Evolutionary conservation across 352 stramenopile genomes (phyloP).

Genomic region (Porosira glacialis): DNA sequence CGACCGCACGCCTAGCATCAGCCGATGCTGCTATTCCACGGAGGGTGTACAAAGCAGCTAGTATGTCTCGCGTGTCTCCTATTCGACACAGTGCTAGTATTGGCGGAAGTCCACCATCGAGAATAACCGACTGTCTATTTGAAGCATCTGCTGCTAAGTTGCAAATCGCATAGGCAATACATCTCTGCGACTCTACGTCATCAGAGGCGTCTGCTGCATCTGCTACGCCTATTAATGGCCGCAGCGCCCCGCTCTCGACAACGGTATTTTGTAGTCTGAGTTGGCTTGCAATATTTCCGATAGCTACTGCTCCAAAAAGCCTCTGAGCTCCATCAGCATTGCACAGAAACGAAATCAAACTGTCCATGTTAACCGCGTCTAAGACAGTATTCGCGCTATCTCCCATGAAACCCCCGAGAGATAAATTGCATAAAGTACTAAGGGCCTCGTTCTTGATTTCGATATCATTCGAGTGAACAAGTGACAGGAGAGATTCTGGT

Average conservation of each 20-base stretch:
- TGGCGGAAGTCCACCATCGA: slow-evolving; percentile 86
- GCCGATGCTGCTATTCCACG: slow-evolving; percentile 85
- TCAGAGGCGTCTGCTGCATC: slow-evolving; percentile 78
- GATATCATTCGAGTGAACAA: slow-evolving; percentile 89
- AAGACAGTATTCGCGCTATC: slow-evolving; percentile 87
- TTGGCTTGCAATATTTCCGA: slow-evolving; percentile 91
- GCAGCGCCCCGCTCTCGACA: slow-evolving; percentile 84
- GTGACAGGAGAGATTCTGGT: slow-evolving; percentile 84
- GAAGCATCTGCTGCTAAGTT: slow-evolving; percentile 88
- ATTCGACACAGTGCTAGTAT: slow-evolving; percentile 93
- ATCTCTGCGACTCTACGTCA: slow-evolving; percentile 93
- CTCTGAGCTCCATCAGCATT: slow-evolving; percentile 90
- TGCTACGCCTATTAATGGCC: slow-evolving; percentile 84
- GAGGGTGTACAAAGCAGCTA: slow-evolving; percentile 88
- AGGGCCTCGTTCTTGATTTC: slow-evolving; percentile 95
- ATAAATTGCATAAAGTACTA: slow-evolving; percentile 94
- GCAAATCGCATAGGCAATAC: slow-evolving; percentile 93
- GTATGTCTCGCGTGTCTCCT: slow-evolving; percentile 85
- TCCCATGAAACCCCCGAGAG: slow-evolving; percentile 90
- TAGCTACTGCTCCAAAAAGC: slow-evolving; percentile 91
- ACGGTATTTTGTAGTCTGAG: slow-evolving; percentile 71
- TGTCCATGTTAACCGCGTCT: slow-evolving; percentile 85
- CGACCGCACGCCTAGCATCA: slow-evolving; percentile 84
- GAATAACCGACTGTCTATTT: slow-evolving; percentile 87
- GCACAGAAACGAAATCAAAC: slow-evolving; percentile 91